Evolutionary conservation across 331 rosid genomes (phyloP).

Genomic region (Rosa hybrid): DNA sequence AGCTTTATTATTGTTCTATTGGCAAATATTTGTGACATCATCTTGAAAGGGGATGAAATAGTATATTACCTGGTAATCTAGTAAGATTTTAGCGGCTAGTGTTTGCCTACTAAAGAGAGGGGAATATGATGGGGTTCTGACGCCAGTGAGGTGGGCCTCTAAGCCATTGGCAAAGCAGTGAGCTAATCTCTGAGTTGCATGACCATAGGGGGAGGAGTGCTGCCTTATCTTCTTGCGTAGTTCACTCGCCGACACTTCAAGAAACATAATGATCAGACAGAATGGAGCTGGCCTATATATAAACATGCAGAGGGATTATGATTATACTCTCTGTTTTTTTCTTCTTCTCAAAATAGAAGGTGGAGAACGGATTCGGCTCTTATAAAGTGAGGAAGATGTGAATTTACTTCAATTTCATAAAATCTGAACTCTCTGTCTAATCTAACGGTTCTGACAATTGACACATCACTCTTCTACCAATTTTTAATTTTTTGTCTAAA

Average conservation of each 20-base stretch:
- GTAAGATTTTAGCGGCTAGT: conserved; percentile 19
- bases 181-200: conserved; percentile 33
- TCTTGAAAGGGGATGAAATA: conserved; percentile 29
- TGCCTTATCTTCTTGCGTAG: conserved; percentile 30
- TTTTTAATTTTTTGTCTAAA: no score
- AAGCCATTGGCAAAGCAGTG: conserved; percentile 43
- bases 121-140: background rate
- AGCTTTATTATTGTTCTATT: conserved; percentile 25
- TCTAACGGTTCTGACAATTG: no score
- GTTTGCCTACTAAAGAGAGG: background rate
- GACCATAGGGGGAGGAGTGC: conserved; percentile 30
- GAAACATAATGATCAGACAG: no score
- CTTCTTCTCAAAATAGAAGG: no score
- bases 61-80: conserved; percentile 23
- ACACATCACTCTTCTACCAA: no score
- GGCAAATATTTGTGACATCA: conserved; percentile 17
- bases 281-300: no score
- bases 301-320: no score
- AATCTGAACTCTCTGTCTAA: no score
- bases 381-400: no score
- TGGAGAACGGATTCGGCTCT: no score
- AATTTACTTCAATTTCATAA: no score
- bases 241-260: conserved; percentile 3
- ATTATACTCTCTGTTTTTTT: no score
- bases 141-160: conserved; percentile 29